Base-by-base conservation (phyloP, 1,284 basidiomycete species). In the Vanrija humicola region DNA sequence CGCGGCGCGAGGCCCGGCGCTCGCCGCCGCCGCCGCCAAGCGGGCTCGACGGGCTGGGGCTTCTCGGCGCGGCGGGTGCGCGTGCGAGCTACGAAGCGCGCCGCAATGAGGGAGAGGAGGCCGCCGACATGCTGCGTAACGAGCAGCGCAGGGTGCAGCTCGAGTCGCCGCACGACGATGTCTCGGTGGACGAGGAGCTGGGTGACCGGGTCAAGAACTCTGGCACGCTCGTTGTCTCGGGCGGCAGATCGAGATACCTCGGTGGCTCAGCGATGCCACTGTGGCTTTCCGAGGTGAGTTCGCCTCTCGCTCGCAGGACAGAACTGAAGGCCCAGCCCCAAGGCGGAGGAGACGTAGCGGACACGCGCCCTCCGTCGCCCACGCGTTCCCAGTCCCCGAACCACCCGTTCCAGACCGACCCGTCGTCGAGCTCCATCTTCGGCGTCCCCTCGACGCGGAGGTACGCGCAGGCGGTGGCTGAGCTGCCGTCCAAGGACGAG, bases 401-500 rank as follows among this genome's bases (percentile, higher is more conserved):
- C 43, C 18, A n/a, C 23, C 15, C n/a, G 15, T 45, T 28, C 16
- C 9, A 14, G 10, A 34, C 15, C 21, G 29, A 46, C 14, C 43
- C 43, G 3, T 51, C 50, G 9, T n/a, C 50, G 21, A 44, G 42
- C 1, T 44, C 50, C 43, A 4, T 51, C 21, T 51, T 51, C 18
- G 50, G 50, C 9, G 42, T 42, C 18, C 42, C 50, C 10, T 44
- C 43, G 5, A 23, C 34, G 5, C 43, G 29, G 15, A 34, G 29
- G 12, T 51, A 46, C 34, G 39, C 43, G 18, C 38, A 51, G 10
- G 50, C 50, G 21, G 34, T n/a, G 6, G 50, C 42, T 18, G 28
- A 64, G 18, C 43, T 68, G 3, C 66, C 66, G 12, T 45, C 64
- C 7, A 43, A 52, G 45, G 61, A 61, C 3, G 64, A 68, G n/a